phyloP scores from a whole-genome alignment of 768 basidiomycete species.

The Tulasnella sp. region DNA sequence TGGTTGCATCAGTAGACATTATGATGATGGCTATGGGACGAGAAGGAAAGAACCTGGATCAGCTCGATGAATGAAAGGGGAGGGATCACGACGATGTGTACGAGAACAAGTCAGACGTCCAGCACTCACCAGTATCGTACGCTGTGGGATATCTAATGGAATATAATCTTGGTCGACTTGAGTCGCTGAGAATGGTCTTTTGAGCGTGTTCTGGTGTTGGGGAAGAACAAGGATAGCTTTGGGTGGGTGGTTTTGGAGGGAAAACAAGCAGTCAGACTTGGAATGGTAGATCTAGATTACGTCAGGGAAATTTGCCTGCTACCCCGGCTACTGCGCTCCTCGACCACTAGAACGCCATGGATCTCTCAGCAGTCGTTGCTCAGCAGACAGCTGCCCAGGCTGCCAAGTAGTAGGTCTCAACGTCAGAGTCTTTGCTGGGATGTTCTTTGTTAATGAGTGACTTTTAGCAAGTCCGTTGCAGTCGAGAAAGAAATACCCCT shows the following conservation, averaged over 20 bases:
- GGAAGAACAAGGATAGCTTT: background rate
- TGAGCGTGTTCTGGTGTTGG: background rate
- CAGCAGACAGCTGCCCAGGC: slow-evolving; percentile 58
- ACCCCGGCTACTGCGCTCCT: slow-evolving; percentile 1
- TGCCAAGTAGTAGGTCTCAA: slow-evolving; percentile 63
- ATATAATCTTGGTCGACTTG: background rate
- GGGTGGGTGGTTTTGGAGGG: background rate
- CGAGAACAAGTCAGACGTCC: background rate
- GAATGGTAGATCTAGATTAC: slow-evolving; percentile 17
- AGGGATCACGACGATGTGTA: background rate
- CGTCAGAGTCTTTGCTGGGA: no score
- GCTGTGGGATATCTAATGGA: background rate
- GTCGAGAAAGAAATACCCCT: slow-evolving; percentile 82
- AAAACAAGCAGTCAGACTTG: slow-evolving; percentile 29
- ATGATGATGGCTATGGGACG: background rate
- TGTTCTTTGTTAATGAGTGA: background rate
- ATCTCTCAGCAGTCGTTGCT: slow-evolving; percentile 73
- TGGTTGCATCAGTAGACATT: slow-evolving; percentile 15
- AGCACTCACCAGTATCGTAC: slow-evolving; percentile 2
- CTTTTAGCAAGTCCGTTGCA: slow-evolving; percentile 60
- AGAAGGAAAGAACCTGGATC: background rate
- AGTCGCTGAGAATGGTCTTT: background rate
- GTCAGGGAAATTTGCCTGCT: slow-evolving; percentile 25
- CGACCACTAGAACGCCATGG: slow-evolving; percentile 55
- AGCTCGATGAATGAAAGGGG: background rate